Evolutionary conservation across 352 stramenopile genomes (phyloP).

Genomic region (Globisporangium paddicum): DNA sequence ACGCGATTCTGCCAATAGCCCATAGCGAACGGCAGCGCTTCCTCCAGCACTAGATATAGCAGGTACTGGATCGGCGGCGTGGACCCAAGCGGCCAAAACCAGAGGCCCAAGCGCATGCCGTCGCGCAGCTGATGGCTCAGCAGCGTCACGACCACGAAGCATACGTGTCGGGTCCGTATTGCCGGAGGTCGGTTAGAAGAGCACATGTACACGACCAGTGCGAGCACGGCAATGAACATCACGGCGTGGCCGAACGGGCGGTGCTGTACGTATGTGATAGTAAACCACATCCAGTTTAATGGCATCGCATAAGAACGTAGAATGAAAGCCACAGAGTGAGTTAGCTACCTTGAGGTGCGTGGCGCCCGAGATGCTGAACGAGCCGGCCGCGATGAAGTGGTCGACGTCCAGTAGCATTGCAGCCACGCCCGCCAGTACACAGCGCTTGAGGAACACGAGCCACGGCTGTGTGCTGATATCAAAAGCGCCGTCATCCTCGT

Average conservation of each 20-base stretch:
- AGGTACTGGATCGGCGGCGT: conserved; percentile 57
- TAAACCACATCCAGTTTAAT: no score
- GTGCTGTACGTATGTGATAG: no score
- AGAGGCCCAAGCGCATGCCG: conserved; percentile 51
- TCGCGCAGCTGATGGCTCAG: conserved; percentile 71
- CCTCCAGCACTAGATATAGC: conserved; percentile 58
- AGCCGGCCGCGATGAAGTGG: conserved; percentile 67
- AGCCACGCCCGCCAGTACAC: conserved; percentile 28
- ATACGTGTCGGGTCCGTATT: conserved; percentile 28
- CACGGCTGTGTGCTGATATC: conserved; percentile 10
- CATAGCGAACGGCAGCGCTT: conserved; percentile 43
- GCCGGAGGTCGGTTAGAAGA: conserved; percentile 17
- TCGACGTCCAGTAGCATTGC: conserved; percentile 58
- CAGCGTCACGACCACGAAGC: conserved; percentile 52
- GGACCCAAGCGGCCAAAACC: conserved; percentile 69
- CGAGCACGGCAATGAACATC: conserved; percentile 55
- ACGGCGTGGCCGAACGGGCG: conserved; percentile 66
- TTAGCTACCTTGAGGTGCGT: conserved; percentile 37
- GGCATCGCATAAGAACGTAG: no score
- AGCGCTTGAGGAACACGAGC: conserved; percentile 33
- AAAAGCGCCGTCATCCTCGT: neutral
- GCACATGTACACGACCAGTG: conserved; percentile 30
- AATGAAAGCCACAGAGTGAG: neutral
- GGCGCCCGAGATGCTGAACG: conserved; percentile 45
- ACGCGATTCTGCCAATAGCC: conserved; percentile 22